Evolutionary conservation across 73 alveolate genomes (phyloP).

Genomic region (Effrenium voratum): DNA sequence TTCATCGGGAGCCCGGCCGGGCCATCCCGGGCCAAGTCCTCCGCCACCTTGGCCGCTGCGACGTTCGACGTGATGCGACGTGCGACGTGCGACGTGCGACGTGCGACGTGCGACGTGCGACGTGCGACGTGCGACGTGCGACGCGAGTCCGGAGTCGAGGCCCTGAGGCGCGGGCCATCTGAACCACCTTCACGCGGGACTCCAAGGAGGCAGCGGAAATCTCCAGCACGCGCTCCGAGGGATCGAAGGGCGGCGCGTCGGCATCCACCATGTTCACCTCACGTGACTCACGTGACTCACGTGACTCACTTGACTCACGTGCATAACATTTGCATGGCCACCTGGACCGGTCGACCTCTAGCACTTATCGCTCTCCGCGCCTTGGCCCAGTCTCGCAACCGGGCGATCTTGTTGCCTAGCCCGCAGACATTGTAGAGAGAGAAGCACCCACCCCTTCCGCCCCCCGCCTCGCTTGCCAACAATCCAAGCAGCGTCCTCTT

Average conservation of each 20-base stretch:
- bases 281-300: not conserved
- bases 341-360: too few species aligned
- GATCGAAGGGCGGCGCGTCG: constrained; percentile 83
- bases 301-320: too few species aligned
- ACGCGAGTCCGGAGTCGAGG: too few species aligned
- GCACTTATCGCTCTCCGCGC: too few species aligned
- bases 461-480: constrained; percentile 68
- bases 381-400: constrained; percentile 76
- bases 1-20: not conserved
- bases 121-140: too few species aligned
- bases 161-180: constrained; percentile 25
- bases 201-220: constrained; percentile 73
- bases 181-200: constrained; percentile 76
- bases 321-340: too few species aligned
- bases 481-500: constrained; percentile 90
- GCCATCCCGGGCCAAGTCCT: constrained; percentile 17
- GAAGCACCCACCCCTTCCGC: not conserved
- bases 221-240: constrained; percentile 66
- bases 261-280: constrained; percentile 91
- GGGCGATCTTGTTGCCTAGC: constrained; percentile 76
- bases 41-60: constrained; percentile 46
- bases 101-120: too few species aligned
- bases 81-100: too few species aligned
- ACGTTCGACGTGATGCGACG: too few species aligned
- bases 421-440: not conserved